A percentile compares a stretch with the other conserved stretches of the same genome.
Conservation (phyloP, 2,329 filamentous ascomycete genomes). For the Taxawa tesnikishii region DNA sequence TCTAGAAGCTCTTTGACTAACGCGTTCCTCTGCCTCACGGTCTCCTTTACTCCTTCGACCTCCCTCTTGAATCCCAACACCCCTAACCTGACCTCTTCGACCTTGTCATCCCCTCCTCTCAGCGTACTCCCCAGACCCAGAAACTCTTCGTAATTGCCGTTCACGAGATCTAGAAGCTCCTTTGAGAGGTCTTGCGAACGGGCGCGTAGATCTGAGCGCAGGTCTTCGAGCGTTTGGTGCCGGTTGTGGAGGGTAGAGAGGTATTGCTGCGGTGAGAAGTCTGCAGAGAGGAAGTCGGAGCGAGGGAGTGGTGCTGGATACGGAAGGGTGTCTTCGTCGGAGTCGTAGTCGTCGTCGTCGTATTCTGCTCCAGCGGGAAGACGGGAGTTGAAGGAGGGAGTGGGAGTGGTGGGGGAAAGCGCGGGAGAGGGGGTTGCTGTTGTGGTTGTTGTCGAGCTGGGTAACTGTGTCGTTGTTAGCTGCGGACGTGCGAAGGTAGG, state of each 20-base stretch:
- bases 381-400: no score
- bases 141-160: conserved; percentile 89
- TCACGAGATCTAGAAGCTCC: conserved; percentile 88
- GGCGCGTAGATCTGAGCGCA: conserved; percentile 74
- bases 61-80: conserved; percentile 76
- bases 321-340: conserved; percentile 54
- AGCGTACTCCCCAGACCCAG: conserved; percentile 70
- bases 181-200: conserved; percentile 67
- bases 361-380: no score
- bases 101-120: conserved; percentile 76
- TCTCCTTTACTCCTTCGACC: conserved; percentile 58
- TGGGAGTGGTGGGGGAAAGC: conserved; percentile 8
- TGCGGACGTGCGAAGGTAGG: no score
- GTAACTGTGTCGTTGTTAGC: conserved; percentile 5
- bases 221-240: conserved; percentile 90
- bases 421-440: conserved; percentile 9
- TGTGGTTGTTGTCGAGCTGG: conserved; percentile 7
- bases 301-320: conserved; percentile 80
- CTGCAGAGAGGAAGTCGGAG: conserved; percentile 62
- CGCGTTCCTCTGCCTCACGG: conserved; percentile 49
- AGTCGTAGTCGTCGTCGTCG: conserved; percentile 22
- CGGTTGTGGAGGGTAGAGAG: conserved; percentile 73
- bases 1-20: conserved; percentile 51
- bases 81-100: conserved; percentile 81
- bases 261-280: conserved; percentile 72